Percentiles rank a stretch among this genome's conserved stretches.
These are phyloP conservation scores for Xylariaceae sp. DNA, from an alignment of 2,329 filamentous ascomycete genomes.

Conservation along the genomic window DNA sequence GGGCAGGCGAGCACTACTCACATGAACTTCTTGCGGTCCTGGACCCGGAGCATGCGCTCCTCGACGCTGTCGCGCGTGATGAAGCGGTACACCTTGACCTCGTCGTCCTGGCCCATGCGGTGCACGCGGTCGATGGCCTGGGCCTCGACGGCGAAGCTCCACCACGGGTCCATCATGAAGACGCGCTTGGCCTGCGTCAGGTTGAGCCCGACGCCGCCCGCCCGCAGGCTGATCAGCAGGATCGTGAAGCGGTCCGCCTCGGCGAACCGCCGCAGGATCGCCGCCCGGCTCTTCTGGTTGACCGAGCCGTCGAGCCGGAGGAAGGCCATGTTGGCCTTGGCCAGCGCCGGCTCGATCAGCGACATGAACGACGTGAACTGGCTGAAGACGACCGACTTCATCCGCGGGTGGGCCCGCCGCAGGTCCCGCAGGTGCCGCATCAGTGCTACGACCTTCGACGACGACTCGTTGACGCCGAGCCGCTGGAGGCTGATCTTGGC, in stretches of 20 bases:
- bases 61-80: constrained; percentile 89
- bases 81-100: constrained; percentile 81
- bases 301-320: constrained; percentile 90
- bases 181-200: constrained; percentile 82
- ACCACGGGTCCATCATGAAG: constrained; percentile 99
- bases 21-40: constrained; percentile 95
- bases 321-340: constrained; percentile 62
- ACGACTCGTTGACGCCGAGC: constrained; percentile 59
- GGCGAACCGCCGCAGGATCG: constrained; percentile 68
- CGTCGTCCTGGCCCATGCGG: constrained; percentile 84
- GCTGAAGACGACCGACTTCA: constrained; percentile 89
- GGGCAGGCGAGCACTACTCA: too few species aligned
- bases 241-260: constrained; percentile 57
- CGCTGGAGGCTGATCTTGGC: constrained; percentile 54
- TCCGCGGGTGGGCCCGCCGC: constrained; percentile 55
- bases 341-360: constrained; percentile 76
- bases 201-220: constrained; percentile 90
- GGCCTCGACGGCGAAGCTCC: constrained; percentile 93
- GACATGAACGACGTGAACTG: constrained; percentile 96
- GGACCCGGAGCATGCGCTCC: constrained; percentile 86
- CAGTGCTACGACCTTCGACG: constrained; percentile 79
- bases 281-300: constrained; percentile 74
- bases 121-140: constrained; percentile 98
- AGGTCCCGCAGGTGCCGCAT: constrained; percentile 66
- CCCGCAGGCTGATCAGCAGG: constrained; percentile 75